Conservation (phyloP, 441 rosid species). For the Sinapis alba region DNA sequence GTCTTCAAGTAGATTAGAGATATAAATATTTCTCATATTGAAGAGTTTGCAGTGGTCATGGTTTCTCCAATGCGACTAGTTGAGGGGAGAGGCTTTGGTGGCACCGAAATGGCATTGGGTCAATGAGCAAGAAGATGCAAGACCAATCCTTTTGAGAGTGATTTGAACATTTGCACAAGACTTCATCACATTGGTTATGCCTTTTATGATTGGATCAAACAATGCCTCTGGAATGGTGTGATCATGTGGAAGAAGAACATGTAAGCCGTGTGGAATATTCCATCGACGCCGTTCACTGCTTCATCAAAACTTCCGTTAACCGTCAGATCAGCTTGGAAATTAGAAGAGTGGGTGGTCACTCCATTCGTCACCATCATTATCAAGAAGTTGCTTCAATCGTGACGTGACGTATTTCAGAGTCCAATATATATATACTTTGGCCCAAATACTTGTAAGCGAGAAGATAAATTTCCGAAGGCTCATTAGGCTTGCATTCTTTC, state of each 20-base stretch:
- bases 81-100: constrained; percentile 56
- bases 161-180: constrained; percentile 53
- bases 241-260: constrained; percentile 65
- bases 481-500: background rate
- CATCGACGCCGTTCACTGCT: constrained; percentile 67
- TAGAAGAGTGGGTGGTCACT: constrained; percentile 30
- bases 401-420: background rate
- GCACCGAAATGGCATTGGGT: constrained; percentile 63
- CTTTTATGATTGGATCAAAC: constrained; percentile 76
- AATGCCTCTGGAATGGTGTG: constrained; percentile 58
- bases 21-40: constrained; percentile 41
- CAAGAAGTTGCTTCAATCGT: background rate
- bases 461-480: background rate
- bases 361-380: background rate
- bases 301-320: constrained; percentile 76
- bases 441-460: background rate
- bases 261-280: constrained; percentile 88
- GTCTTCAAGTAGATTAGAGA: background rate
- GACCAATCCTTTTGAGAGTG: constrained; percentile 62
- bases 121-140: constrained; percentile 80
- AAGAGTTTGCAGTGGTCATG: constrained; percentile 65
- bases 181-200: constrained; percentile 65
- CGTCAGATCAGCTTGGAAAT: constrained; percentile 69
- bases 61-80: constrained; percentile 81
- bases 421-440: background rate